Evolutionary conservation across 495 filamentous ascomycete species (phyloP).

Genomic region (Penicillium lividum): DNA sequence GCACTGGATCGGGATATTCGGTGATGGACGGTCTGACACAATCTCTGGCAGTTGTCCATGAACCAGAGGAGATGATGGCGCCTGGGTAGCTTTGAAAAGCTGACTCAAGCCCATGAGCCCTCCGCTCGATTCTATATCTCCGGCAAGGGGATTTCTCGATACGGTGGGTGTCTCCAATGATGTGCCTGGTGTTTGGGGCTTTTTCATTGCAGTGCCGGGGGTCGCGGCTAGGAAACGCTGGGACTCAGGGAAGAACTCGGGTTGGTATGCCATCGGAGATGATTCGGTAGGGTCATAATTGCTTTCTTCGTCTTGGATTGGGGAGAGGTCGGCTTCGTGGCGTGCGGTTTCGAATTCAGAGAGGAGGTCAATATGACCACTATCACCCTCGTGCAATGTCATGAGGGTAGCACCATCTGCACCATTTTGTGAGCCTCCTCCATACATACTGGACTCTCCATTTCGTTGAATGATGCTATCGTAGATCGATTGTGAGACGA

Average conservation of each 20-base stretch:
- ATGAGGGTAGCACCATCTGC: constrained; percentile 37
- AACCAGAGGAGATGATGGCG: constrained; percentile 52
- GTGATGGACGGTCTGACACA: constrained; percentile 52
- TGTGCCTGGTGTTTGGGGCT: constrained; percentile 30
- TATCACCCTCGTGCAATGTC: constrained; percentile 48
- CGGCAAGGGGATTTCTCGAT: constrained; percentile 49
- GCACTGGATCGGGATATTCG: constrained; percentile 49
- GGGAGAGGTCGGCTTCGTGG: constrained; percentile 25
- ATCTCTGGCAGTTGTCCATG: constrained; percentile 40
- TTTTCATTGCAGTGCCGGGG: constrained; percentile 42
- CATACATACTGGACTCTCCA: constrained; percentile 27
- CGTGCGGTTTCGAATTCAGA: constrained; percentile 38
- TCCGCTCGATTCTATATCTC: constrained; percentile 41
- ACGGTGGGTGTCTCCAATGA: constrained; percentile 38
- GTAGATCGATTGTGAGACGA: constrained; percentile 54
- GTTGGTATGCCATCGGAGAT: constrained; percentile 39
- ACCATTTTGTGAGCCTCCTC: constrained; percentile 21
- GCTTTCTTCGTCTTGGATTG: constrained; percentile 42
- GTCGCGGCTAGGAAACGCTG: constrained; percentile 50
- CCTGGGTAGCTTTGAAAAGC: constrained; percentile 53
- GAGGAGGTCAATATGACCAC: constrained; percentile 52
- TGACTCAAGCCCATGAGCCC: constrained; percentile 53
- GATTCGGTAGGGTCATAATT: constrained; percentile 40
- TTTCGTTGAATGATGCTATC: constrained; percentile 46
- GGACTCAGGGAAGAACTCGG: constrained; percentile 51